Percentiles rank a stretch among this genome's conserved stretches.
Evolutionary conservation across 441 rosid species (phyloP).

Genomic region (Pelargonium fulgidum): DNA sequence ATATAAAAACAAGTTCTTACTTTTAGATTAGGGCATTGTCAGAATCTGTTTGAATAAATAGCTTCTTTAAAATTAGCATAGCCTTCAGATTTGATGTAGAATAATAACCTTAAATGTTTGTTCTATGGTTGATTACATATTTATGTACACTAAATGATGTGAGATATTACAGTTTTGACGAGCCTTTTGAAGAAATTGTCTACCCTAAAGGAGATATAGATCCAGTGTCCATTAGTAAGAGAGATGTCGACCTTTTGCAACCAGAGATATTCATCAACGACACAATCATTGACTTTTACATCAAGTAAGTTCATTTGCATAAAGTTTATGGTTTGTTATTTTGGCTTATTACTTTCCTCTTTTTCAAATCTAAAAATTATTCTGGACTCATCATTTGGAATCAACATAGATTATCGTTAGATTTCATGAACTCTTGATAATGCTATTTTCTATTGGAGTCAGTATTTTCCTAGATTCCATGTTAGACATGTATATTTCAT

Average conservation of each 20-base stretch:
- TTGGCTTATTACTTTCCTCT: slow-evolving; percentile 15
- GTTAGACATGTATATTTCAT: not conserved
- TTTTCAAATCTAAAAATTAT: slow-evolving; percentile 23
- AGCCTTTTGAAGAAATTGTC: slow-evolving; percentile 72
- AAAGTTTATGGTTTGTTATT: slow-evolving; percentile 9
- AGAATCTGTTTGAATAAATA: not conserved
- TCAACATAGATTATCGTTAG: not conserved
- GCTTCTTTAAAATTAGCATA: not conserved
- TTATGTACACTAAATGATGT: slow-evolving; percentile 20
- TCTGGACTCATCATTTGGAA: slow-evolving; percentile 4
- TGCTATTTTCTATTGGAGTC: not conserved
- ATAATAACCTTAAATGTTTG: not conserved
- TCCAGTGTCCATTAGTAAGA: slow-evolving; percentile 58
- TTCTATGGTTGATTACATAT: slow-evolving; percentile 2
- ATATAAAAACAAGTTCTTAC: slow-evolving; percentile 4
- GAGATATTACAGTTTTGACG: slow-evolving; percentile 62
- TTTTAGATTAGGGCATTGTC: slow-evolving; percentile 1
- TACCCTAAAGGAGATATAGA: slow-evolving; percentile 84
- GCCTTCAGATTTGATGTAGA: slow-evolving; percentile 1
- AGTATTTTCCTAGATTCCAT: not conserved
- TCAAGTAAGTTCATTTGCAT: slow-evolving; percentile 46
- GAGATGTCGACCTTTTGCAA: slow-evolving; percentile 66
- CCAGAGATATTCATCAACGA: slow-evolving; percentile 84
- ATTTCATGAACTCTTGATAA: not conserved
- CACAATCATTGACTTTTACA: slow-evolving; percentile 85